Evolutionary conservation across 177 flowering plant species (phyloP).

Genomic region (Vitis hybrid): DNA sequence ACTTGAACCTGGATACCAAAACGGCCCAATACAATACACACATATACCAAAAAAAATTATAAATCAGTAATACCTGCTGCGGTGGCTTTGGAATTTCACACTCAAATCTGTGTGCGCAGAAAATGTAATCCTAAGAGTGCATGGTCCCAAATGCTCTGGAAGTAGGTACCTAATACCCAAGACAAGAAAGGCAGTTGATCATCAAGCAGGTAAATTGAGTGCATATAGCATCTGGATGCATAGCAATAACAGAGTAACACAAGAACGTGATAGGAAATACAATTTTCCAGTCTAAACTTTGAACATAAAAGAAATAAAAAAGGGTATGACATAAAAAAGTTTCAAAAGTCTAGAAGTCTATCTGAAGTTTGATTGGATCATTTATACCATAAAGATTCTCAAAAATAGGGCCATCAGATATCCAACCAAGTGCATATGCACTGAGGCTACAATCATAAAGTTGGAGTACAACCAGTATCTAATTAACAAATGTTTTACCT

Average conservation of each 20-base stretch:
- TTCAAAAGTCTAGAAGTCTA: not conserved
- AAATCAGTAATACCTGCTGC: conserved; percentile 69
- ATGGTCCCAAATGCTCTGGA: conserved; percentile 75
- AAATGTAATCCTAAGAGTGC: conserved; percentile 73
- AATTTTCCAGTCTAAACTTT: not conserved
- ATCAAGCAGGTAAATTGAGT: not conserved
- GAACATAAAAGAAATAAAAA: not conserved
- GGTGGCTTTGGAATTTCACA: conserved; percentile 92
- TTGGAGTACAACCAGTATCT: conserved; percentile 23
- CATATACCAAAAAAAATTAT: not conserved
- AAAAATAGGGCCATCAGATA: conserved; percentile 11
- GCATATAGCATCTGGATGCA: not conserved
- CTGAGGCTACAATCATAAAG: conserved; percentile 18
- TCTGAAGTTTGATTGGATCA: not conserved
- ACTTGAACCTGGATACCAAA: not conserved
- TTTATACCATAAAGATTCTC: conserved; percentile 8
- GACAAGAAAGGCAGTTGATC: conserved; percentile 8
- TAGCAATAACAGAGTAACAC: not conserved
- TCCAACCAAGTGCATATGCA: conserved; percentile 10
- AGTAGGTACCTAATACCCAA: conserved; percentile 65
- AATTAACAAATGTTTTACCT: conserved; percentile 57
- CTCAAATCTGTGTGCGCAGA: conserved; percentile 94
- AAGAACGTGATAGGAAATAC: not conserved
- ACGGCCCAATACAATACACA: not conserved
- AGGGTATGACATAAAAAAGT: too few relatives aligned